Evolutionary conservation across 2,329 filamentous ascomycete species (phyloP).

Genomic region (Ophiocordyceps camponoti-leonardi): DNA sequence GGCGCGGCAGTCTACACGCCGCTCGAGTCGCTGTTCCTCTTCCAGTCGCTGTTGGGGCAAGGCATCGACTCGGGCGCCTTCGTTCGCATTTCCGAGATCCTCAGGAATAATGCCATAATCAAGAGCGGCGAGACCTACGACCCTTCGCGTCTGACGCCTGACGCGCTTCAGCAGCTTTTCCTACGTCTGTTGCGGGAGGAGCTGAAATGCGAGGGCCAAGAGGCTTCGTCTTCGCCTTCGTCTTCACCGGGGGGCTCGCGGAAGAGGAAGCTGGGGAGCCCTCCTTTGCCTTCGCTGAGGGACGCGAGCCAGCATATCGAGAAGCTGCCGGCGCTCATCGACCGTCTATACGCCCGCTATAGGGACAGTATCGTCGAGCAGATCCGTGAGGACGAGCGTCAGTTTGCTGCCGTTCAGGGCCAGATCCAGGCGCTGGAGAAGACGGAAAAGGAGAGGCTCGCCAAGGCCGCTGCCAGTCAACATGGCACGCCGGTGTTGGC

Average conservation of each 20-base stretch:
- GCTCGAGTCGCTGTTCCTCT: conserved; percentile 73
- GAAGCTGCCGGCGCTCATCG: conserved; percentile 52
- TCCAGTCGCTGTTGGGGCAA: conserved; percentile 57
- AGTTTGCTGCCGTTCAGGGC: conserved; percentile 42
- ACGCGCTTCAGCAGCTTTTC: conserved; percentile 66
- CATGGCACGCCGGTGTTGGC: conserved; percentile 14
- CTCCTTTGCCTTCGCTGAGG: conserved; percentile 44
- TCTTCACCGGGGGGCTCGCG: conserved; percentile 26
- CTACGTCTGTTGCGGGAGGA: conserved; percentile 61
- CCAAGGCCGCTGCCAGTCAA: conserved; percentile 18
- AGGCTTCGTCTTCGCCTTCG: conserved; percentile 25
- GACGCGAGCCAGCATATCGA: conserved; percentile 50
- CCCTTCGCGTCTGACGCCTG: conserved; percentile 53
- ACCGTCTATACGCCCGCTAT: conserved; percentile 61
- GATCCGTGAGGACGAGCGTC: conserved; percentile 58
- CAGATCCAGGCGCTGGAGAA: conserved; percentile 55
- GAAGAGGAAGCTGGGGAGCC: conserved; percentile 59
- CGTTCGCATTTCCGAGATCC: conserved; percentile 51
- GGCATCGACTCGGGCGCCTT: conserved; percentile 52
- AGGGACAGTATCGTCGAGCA: conserved; percentile 49
- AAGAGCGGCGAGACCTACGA: conserved; percentile 56
- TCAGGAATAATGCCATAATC: conserved; percentile 59
- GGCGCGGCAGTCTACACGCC: conserved; percentile 52
- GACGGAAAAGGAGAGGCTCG: conserved; percentile 18
- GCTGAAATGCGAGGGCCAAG: conserved; percentile 29